Evolutionary conservation across 805 yeast species (phyloP).

Genomic region (Wickerhamomyces rabaulensis): DNA sequence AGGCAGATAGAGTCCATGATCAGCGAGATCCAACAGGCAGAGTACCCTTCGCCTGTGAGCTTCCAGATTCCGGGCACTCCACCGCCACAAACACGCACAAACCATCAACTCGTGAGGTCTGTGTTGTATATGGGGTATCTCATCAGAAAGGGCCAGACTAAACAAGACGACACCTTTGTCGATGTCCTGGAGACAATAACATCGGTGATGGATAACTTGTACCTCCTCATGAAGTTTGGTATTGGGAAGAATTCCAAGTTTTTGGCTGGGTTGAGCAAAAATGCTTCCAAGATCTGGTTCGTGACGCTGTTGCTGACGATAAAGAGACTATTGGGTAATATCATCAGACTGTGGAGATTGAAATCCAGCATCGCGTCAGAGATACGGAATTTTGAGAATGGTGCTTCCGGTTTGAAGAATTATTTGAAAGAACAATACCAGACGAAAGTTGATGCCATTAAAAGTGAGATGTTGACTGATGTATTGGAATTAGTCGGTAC

Average conservation of each 20-base stretch:
- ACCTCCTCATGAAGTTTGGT: conserved; percentile 12
- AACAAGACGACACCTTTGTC: conserved; percentile 7
- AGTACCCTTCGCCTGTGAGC: conserved; percentile 1
- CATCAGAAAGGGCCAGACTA: conserved; percentile 4
- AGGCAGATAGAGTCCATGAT: conserved; percentile 7
- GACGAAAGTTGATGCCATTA: conserved; percentile 6
- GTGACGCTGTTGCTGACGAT: conserved; percentile 12
- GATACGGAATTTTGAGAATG: background rate
- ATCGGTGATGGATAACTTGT: conserved; percentile 15
- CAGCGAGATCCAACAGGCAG: conserved; percentile 1
- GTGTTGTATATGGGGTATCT: conserved; percentile 12
- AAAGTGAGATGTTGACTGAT: conserved; percentile 4
- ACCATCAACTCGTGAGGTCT: conserved; percentile 10
- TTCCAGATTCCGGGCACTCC: conserved; percentile 3
- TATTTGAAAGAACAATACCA: conserved; percentile 10
- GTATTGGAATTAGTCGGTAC: conserved; percentile 10
- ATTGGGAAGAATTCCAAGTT: conserved; percentile 10
- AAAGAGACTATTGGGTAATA: conserved; percentile 5
- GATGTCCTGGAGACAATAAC: conserved; percentile 12
- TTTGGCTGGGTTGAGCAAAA: conserved; percentile 1
- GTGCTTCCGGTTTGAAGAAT: background rate
- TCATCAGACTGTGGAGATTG: conserved; percentile 4
- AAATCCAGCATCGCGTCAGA: conserved; percentile 5
- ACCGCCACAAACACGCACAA: conserved; percentile 1
- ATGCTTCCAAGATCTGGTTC: conserved; percentile 16